phyloP scores from a whole-genome alignment of 768 basidiomycete species.

The Amyloporia xantha region DNA sequence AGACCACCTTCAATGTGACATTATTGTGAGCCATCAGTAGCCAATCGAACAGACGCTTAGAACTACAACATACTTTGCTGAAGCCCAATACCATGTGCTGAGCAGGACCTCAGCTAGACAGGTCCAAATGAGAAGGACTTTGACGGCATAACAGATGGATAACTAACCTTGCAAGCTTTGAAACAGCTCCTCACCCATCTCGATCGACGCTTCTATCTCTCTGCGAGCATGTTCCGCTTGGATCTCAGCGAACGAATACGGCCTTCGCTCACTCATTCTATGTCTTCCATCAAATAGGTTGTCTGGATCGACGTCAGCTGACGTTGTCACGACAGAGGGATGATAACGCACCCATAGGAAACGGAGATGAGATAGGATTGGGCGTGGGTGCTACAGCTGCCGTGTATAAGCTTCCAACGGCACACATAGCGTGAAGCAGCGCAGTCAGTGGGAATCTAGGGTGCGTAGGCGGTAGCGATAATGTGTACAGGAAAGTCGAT shows the following conservation, averaged over 20 bases:
- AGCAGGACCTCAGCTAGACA: conserved; percentile 64
- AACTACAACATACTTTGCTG: conserved; percentile 46
- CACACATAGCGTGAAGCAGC: conserved; percentile 81
- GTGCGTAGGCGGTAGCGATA: conserved; percentile 60
- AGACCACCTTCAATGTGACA: conserved; percentile 49
- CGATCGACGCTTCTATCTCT: conserved; percentile 39
- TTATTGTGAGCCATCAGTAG: too few relatives aligned
- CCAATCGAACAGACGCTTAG: background rate
- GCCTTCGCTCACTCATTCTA: conserved; percentile 8
- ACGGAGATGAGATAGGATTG: conserved; percentile 11
- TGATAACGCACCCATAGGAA: conserved; percentile 3
- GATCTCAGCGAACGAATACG: conserved; percentile 59
- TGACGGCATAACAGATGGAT: too few relatives aligned
- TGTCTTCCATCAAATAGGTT: conserved; percentile 2
- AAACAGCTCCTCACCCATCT: conserved; percentile 50
- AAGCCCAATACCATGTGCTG: conserved; percentile 69
- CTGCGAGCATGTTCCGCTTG: conserved; percentile 53
- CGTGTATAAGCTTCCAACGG: conserved; percentile 69
- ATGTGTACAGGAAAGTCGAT: conserved; percentile 54
- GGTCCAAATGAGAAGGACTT: too few relatives aligned
- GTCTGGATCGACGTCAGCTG: background rate
- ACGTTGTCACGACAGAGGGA: too few relatives aligned
- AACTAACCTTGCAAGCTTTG: conserved; percentile 54
- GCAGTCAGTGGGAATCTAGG: conserved; percentile 66
- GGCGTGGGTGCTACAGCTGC: conserved; percentile 59